Base-by-base conservation (phyloP, 805 yeast genomes). In the Cyberlindnera maritima region DNA sequence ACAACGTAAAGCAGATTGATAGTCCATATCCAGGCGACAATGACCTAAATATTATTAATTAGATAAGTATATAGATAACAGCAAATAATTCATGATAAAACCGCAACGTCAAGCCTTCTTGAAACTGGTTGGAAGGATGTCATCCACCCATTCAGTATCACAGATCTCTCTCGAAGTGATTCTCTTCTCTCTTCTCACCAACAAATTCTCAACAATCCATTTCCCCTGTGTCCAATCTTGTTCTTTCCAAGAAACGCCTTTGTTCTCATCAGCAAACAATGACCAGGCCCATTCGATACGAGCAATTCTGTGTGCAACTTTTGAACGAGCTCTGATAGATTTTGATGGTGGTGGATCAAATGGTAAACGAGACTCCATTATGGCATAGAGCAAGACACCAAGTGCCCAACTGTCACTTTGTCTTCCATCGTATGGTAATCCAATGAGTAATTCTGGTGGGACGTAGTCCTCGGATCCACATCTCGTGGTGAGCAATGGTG, bases 391-490 rank as follows among this genome's bases (percentile, higher is more conserved):
- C n/a, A 91, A 70, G 3, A 94, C 98, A 2, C 99, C 99, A 10
- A 91, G 65, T 1, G 97, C 88, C 99, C 99, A 94, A 17, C 91
- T 73, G 64, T 94, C 99, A 41, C 94, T 85, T 53, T 88, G 81
- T 43, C 86, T 77, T 12, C 99, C 99, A 59, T 92, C 92, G 61
- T 94, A 94, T 7, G 89, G 85, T 46, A 88, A 73, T 1, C 98
- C 98, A 80, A 94, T 79, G 33, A 94, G 69, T 20, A 94, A 68
- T 61, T 94, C 99, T 0, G 99, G 99, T 0, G 97, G 85, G 7
- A 94, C 96, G 59, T 94, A 94, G 63, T 94, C 99, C 53, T 88
- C 97, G 1, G 96, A 88, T 0, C 99, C 99, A 65, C 99, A 94
- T 50, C 98, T 69, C 1, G 98, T 92, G 2, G 87, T 76, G 21